These are phyloP conservation scores for Nasturtium officinale DNA, from an alignment of 345 rosid genomes.

Conservation along the genomic window DNA sequence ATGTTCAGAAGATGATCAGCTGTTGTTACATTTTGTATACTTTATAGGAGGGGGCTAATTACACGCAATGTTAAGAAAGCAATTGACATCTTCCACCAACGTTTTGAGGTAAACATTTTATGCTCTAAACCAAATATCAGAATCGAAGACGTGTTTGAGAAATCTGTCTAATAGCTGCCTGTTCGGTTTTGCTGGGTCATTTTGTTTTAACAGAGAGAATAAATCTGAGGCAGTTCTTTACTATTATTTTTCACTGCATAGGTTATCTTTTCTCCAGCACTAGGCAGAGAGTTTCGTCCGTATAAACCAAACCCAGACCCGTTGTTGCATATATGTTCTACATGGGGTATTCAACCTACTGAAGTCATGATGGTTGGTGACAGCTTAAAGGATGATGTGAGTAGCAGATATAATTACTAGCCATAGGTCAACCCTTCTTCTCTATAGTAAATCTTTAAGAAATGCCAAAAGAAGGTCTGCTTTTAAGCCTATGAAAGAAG, in stretches of 20 bases:
- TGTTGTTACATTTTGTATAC: slow-evolving; percentile 25
- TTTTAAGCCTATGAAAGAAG: slow-evolving; percentile 9
- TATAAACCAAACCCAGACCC: slow-evolving; percentile 95
- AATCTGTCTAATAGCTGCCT: background rate
- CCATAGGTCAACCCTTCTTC: slow-evolving; percentile 51
- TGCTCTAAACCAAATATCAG: slow-evolving; percentile 1
- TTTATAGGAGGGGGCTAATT: slow-evolving; percentile 78
- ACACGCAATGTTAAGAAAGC: slow-evolving; percentile 88
- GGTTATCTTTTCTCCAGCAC: slow-evolving; percentile 80
- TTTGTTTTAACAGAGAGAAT: slow-evolving; percentile 4
- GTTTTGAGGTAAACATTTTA: slow-evolving; percentile 66
- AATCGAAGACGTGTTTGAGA: background rate
- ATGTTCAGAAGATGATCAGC: background rate
- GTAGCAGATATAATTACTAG: slow-evolving; percentile 57
- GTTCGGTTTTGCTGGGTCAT: background rate
- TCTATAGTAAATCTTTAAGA: slow-evolving; percentile 52
- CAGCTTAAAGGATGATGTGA: slow-evolving; percentile 95
- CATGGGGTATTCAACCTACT: slow-evolving; percentile 74
- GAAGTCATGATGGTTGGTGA: slow-evolving; percentile 98
- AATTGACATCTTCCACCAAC: slow-evolving; percentile 76
- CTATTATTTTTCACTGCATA: slow-evolving; percentile 35
- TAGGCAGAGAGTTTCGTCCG: slow-evolving; percentile 96
- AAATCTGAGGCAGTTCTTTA: slow-evolving; percentile 1
- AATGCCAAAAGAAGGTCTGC: slow-evolving; percentile 58
- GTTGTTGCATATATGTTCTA: slow-evolving; percentile 78